Conservation (phyloP, 2,329 filamentous ascomycete genomes). For the Trichoderma sp. region DNA sequence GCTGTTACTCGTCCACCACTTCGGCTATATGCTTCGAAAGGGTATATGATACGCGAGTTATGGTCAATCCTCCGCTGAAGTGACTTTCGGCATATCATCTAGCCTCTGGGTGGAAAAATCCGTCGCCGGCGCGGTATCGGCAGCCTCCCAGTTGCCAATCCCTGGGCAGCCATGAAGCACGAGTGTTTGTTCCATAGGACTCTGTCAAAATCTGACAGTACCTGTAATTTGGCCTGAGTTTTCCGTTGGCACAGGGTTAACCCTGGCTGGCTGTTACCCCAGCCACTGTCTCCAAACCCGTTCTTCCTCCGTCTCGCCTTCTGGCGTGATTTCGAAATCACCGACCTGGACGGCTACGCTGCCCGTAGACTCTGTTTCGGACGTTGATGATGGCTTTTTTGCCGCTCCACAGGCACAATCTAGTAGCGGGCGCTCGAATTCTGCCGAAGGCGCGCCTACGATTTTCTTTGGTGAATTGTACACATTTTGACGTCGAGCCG, state of each 20-base stretch:
- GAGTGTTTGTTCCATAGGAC: neutral
- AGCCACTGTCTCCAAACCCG: conserved; percentile 2
- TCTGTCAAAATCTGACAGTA: neutral
- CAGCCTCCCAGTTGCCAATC: neutral
- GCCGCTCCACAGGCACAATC: neutral
- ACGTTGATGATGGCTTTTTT: neutral
- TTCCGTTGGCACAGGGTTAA: neutral
- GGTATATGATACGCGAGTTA: neutral
- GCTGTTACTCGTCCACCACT: neutral
- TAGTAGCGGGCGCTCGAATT: neutral
- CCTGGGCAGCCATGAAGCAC: neutral
- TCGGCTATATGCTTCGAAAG: conserved; percentile 19
- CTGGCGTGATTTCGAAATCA: neutral
- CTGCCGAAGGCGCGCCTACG: neutral
- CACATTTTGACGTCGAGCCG: neutral
- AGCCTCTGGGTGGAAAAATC: neutral
- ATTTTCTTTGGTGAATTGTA: neutral
- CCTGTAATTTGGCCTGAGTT: neutral
- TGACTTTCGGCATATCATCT: neutral
- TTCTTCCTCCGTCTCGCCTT: neutral
- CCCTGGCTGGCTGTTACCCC: neutral
- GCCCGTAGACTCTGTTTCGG: neutral
- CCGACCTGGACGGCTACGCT: neutral
- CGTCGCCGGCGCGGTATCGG: neutral
- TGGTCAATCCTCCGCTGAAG: neutral